These are phyloP conservation scores for Penicillium sp. DNA, from an alignment of 2,329 filamentous ascomycete species.

Conservation along the genomic window DNA sequence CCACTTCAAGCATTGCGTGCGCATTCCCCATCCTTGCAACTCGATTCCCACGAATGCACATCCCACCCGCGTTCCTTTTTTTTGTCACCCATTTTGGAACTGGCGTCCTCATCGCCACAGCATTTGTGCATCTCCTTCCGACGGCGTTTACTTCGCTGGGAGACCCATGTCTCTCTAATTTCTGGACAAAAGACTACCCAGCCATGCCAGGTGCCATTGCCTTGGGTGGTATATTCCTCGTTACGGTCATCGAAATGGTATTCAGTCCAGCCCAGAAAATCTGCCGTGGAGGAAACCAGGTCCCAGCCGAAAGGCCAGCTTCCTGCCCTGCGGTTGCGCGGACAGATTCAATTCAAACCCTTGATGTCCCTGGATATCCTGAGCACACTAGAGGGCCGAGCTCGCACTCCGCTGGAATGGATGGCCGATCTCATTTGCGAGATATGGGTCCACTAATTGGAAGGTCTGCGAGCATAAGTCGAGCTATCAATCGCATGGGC, in stretches of 20 bases:
- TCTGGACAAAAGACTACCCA: conserved; percentile 49
- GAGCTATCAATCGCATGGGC: conserved; percentile 30
- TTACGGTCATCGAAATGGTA: conserved; percentile 57
- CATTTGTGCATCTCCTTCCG: conserved; percentile 74
- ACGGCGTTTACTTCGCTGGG: conserved; percentile 56
- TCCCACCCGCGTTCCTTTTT: conserved; percentile 48
- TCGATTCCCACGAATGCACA: conserved; percentile 57
- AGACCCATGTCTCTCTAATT: conserved; percentile 54
- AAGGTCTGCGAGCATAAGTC: conserved; percentile 31
- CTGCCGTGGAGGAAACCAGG: conserved; percentile 23
- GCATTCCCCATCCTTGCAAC: conserved; percentile 66
- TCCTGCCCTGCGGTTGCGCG: neutral
- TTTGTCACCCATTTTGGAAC: conserved; percentile 73
- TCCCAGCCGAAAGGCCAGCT: neutral
- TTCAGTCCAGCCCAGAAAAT: conserved; percentile 44
- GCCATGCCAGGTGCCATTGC: conserved; percentile 52
- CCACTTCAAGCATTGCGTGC: conserved; percentile 57
- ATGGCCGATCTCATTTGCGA: conserved; percentile 24
- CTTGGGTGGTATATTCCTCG: conserved; percentile 46
- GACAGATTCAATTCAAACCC: neutral
- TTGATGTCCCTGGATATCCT: neutral
- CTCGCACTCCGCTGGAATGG: conserved; percentile 4
- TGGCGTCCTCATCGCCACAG: conserved; percentile 80
- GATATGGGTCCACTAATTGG: conserved; percentile 31
- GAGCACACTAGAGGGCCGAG: neutral